Evolutionary conservation across 306 rosid species (phyloP).

Genomic region (Dryas alaskensis): DNA sequence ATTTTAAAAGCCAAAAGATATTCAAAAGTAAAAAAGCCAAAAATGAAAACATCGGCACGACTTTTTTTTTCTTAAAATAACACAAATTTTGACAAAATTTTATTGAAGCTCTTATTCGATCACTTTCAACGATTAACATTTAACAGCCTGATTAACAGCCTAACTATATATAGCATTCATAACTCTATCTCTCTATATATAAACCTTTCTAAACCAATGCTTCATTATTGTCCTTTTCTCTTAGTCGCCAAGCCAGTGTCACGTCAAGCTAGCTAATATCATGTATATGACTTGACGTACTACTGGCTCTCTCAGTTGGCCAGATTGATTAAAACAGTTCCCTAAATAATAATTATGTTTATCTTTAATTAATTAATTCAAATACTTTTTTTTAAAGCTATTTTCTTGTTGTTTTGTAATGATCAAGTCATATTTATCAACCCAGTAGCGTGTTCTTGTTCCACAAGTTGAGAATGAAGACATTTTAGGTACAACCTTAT

Average conservation of each 20-base stretch:
- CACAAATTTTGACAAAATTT: too few species aligned
- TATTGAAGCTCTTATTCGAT: too few species aligned
- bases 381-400: not conserved
- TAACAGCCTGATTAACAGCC: too few species aligned
- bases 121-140: too few species aligned
- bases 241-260: not conserved
- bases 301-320: not conserved
- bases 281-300: not conserved
- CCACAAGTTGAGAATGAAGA: slow-evolving; percentile 33
- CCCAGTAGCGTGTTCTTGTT: slow-evolving; percentile 7
- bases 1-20: too few species aligned
- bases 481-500: slow-evolving; percentile 19
- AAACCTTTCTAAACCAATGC: too few species aligned
- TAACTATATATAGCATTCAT: too few species aligned
- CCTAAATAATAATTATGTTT: not conserved
- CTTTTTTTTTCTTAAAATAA: too few species aligned
- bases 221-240: too few species aligned
- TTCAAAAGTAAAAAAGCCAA: not conserved
- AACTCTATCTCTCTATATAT: too few species aligned
- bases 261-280: not conserved
- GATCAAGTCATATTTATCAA: slow-evolving; percentile 23
- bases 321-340: not conserved
- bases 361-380: not conserved
- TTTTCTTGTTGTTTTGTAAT: slow-evolving; percentile 22
- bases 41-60: too few species aligned